phyloP scores from a whole-genome alignment of 164 flowering plant species.

The Vitis rupestris region DNA sequence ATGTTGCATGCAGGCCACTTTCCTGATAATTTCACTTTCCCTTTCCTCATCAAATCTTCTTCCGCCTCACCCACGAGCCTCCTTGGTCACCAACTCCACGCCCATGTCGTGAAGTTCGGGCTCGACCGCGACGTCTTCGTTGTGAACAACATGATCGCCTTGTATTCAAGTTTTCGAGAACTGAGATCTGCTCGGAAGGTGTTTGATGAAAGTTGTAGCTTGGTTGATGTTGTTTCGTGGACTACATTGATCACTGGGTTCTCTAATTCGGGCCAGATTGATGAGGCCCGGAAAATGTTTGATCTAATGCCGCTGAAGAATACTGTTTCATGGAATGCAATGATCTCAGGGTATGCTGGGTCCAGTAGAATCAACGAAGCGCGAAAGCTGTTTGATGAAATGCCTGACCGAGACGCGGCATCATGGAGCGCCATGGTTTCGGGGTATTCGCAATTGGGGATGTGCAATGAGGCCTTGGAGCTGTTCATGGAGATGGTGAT shows the following conservation, averaged over 20 bases:
- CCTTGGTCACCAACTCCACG: conserved; percentile 22
- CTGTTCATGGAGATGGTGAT: conserved; percentile 22
- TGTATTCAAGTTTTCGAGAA: conserved; percentile 22
- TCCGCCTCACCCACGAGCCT: background rate
- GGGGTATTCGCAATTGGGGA: conserved; percentile 27
- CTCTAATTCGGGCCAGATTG: conserved; percentile 15
- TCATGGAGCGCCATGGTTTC: conserved; percentile 33
- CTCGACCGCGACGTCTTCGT: conserved; percentile 22
- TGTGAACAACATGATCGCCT: conserved; percentile 16
- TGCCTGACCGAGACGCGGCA: conserved; percentile 23
- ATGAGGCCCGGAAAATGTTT: conserved; percentile 20
- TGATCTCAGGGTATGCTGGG: conserved; percentile 28
- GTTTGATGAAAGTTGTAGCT: conserved; percentile 15
- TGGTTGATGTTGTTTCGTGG: conserved; percentile 34
- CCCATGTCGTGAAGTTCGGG: conserved; percentile 28
- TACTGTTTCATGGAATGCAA: conserved; percentile 32
- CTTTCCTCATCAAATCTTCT: conserved; percentile 26
- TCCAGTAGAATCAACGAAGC: conserved; percentile 13
- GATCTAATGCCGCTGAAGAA: conserved; percentile 30
- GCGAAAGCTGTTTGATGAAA: conserved; percentile 21
- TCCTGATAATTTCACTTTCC: conserved; percentile 33
- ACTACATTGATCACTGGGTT: conserved; percentile 29
- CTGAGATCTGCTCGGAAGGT: conserved; percentile 14
- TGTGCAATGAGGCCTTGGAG: conserved; percentile 19
- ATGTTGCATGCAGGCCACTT: conserved; percentile 19